Conservation (phyloP, 2,329 filamentous ascomycete species). For the Lachnum nothofagi region DNA sequence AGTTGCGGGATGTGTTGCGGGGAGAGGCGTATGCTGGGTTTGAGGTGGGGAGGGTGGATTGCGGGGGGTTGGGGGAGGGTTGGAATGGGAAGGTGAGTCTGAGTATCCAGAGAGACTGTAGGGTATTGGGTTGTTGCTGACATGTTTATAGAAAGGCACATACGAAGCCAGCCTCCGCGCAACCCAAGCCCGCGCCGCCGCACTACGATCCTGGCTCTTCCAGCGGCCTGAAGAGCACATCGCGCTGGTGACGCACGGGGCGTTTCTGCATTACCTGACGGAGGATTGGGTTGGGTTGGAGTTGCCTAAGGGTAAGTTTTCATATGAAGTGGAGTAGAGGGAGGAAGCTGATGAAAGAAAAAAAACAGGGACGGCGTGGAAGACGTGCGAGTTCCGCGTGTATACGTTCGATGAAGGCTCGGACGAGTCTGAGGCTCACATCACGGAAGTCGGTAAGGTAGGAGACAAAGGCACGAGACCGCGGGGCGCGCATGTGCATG, state of each 20-base stretch:
- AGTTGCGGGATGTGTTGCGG: constrained; percentile 5
- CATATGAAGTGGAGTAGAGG: background rate
- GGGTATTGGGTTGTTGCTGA: background rate
- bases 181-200: constrained; percentile 11
- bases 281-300: constrained; percentile 15
- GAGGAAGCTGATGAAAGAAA: background rate
- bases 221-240: constrained; percentile 14
- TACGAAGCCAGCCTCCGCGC: constrained; percentile 17
- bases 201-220: constrained; percentile 14
- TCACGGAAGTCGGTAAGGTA: constrained; percentile 12
- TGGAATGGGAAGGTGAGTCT: constrained; percentile 20
- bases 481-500: constrained; percentile 11
- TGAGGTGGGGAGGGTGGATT: constrained; percentile 15
- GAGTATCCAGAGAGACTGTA: background rate
- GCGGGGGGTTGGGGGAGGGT: constrained; percentile 10
- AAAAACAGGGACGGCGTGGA: constrained; percentile 14
- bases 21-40: constrained; percentile 11
- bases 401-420: constrained; percentile 17
- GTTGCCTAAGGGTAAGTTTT: constrained; percentile 7
- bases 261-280: constrained; percentile 19
- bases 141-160: constrained; percentile 7
- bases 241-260: constrained; percentile 19
- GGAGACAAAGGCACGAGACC: constrained; percentile 5
- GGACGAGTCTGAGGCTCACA: constrained; percentile 14
- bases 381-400: constrained; percentile 15